Evolutionary conservation across 2,329 filamentous ascomycete genomes (phyloP).

Genomic region (Thielaviopsis populi): DNA sequence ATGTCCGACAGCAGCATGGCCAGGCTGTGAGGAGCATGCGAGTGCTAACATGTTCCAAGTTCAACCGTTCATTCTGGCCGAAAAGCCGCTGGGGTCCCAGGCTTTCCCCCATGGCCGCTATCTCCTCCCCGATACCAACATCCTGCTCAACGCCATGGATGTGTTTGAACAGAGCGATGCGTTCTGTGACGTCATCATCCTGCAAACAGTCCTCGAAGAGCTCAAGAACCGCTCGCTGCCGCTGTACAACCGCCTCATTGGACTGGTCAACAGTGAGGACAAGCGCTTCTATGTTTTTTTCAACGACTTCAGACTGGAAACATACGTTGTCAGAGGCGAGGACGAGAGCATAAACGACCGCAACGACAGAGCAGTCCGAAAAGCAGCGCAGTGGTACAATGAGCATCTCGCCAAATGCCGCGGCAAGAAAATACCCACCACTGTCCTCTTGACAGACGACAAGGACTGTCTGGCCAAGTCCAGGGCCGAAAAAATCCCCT

Average conservation of each 20-base stretch:
- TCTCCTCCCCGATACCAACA: slow-evolving; percentile 90
- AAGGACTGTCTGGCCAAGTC: slow-evolving; percentile 74
- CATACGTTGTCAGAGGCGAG: slow-evolving; percentile 57
- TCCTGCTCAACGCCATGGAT: slow-evolving; percentile 89
- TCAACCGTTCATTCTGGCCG: slow-evolving; percentile 73
- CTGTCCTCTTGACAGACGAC: slow-evolving; percentile 92
- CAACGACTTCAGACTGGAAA: slow-evolving; percentile 93
- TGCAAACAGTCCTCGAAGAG: slow-evolving; percentile 94
- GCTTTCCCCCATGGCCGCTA: slow-evolving; percentile 80
- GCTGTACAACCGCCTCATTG: slow-evolving; percentile 83
- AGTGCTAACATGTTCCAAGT: slow-evolving; percentile 26
- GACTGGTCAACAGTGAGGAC: slow-evolving; percentile 84
- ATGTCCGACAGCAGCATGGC: slow-evolving; percentile 6
- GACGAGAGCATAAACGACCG: slow-evolving; percentile 91
- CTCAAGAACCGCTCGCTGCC: slow-evolving; percentile 85
- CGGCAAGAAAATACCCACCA: slow-evolving; percentile 48
- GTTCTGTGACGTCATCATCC: slow-evolving; percentile 91
- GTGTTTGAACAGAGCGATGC: slow-evolving; percentile 82
- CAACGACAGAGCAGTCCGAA: slow-evolving; percentile 82
- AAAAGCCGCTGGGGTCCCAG: slow-evolving; percentile 71
- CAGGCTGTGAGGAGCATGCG: not conserved
- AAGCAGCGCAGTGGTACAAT: slow-evolving; percentile 78
- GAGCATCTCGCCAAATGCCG: slow-evolving; percentile 59
- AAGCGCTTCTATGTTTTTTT: slow-evolving; percentile 99
- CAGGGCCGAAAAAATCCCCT: slow-evolving; percentile 56